A percentile compares a stretch with the other conserved stretches of the same genome.
Evolutionary conservation across 2,329 filamentous ascomycete genomes (phyloP).

Genomic region (Aspergillus sp.): DNA sequence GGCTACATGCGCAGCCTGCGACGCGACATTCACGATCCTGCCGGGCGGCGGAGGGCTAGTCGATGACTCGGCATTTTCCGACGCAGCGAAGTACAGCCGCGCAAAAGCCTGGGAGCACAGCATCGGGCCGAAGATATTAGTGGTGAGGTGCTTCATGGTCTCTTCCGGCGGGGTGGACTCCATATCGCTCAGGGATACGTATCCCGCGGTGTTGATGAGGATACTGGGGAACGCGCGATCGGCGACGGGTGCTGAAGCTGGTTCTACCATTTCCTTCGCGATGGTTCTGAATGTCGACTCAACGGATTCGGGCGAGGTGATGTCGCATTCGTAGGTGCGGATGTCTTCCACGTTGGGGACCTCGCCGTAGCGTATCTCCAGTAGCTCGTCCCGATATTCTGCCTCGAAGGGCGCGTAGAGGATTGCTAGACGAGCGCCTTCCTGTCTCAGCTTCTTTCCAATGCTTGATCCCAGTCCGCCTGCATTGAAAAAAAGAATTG

Average conservation of each 20-base stretch:
- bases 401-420: constrained; percentile 43
- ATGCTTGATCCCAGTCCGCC: constrained; percentile 39
- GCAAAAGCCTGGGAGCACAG: constrained; percentile 42
- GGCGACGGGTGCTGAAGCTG: constrained; percentile 1
- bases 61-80: constrained; percentile 11
- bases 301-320: constrained; percentile 42
- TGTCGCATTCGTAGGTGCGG: constrained; percentile 38
- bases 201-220: constrained; percentile 38
- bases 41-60: constrained; percentile 25
- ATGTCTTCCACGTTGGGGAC: constrained; percentile 15
- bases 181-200: constrained; percentile 40
- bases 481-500: constrained; percentile 11
- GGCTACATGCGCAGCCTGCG: constrained; percentile 41
- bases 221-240: constrained; percentile 31
- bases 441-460: constrained; percentile 32
- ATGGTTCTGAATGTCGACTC: constrained; percentile 35
- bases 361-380: constrained; percentile 29
- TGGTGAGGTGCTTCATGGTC: constrained; percentile 35
- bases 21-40: constrained; percentile 41
- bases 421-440: constrained; percentile 38
- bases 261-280: constrained; percentile 15
- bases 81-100: constrained; percentile 29
- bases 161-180: constrained; percentile 38
- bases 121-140: constrained; percentile 40
- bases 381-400: constrained; percentile 26